Evolutionary conservation across 2,329 filamentous ascomycete species (phyloP), one percentile per base, ranked within the genome.

Genomic region (Pseudogymnoascus destructans): DNA sequence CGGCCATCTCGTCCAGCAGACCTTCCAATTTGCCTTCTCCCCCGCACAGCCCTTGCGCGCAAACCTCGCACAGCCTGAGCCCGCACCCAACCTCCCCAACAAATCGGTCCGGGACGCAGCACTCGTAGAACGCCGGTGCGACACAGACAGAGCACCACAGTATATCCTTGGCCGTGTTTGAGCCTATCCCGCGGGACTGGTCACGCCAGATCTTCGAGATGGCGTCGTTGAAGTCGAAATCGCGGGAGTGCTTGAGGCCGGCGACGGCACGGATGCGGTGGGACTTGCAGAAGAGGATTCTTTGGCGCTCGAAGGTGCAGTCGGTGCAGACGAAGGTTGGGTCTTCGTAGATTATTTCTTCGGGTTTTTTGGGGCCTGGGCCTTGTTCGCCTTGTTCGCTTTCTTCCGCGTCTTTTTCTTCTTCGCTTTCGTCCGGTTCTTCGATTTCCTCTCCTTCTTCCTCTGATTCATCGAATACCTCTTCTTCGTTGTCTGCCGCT

Each of bases 81-180:
- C 67, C 66, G 23, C 67, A 68, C 0, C 64, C 63, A 6, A 59
- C 23, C 1, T 23, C 33, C 1, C 52, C 57, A 5, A 40, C 38
- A 33, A 25, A 55, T 27, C 17, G 23, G 15, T 61, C 58, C 0
- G 58, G 54, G 5, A 36, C n/a, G 17, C 54, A 60, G 21, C 63
- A 66, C 21, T 52, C 40, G 13, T 40, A 58, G 6, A 56, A 58
- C 1, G 66, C 67, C 0, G 62, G 57, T 0, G 59, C 57, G 1
- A 64, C 60, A 40, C 67, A 69, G 25, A 69, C 59, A 7, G 57
- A 52, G 55, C 67, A 69, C 63, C 64, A 67, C 32, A 60, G 63
- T 1, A 62, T 58, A 1, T 36, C 36, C 3, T 19, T 42, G 3
- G 62, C 62, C 6, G 66, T n/a, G 36, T 60, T 42, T 13, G 46